phyloP scores from a whole-genome alignment of 345 rosid genomes.

The Syzygium aromaticum region DNA sequence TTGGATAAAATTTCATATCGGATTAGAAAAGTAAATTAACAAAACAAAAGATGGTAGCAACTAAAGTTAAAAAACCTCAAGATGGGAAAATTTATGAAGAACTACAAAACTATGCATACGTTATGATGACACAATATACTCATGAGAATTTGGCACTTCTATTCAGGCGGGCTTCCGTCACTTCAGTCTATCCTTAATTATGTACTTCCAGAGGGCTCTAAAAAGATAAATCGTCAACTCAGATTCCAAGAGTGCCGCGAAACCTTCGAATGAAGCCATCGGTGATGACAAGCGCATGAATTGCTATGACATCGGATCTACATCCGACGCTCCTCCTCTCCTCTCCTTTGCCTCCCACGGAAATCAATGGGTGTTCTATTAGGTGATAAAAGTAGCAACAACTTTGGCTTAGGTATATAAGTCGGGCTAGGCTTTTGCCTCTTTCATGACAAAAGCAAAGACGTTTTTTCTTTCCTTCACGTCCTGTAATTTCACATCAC shows the following conservation, averaged over 20 bases:
- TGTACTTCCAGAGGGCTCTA: background rate
- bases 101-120: background rate
- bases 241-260: background rate
- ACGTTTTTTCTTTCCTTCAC: background rate
- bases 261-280: background rate
- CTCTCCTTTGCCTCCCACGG: background rate
- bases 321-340: background rate
- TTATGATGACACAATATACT: accelerated
- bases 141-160: background rate
- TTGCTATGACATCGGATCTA: background rate
- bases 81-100: background rate
- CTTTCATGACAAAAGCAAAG: background rate
- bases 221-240: background rate
- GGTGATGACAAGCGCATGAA: background rate
- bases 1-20: background rate
- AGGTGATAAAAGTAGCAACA: background rate
- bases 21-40: background rate
- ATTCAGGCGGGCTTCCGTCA: background rate
- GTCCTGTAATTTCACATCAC: background rate
- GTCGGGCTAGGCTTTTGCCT: background rate
- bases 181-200: background rate
- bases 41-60: background rate
- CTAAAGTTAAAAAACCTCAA: background rate
- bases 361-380: background rate
- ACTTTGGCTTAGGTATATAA: background rate